Evolutionary conservation across 345 rosid species (phyloP).

Genomic region (Acer campestre): DNA sequence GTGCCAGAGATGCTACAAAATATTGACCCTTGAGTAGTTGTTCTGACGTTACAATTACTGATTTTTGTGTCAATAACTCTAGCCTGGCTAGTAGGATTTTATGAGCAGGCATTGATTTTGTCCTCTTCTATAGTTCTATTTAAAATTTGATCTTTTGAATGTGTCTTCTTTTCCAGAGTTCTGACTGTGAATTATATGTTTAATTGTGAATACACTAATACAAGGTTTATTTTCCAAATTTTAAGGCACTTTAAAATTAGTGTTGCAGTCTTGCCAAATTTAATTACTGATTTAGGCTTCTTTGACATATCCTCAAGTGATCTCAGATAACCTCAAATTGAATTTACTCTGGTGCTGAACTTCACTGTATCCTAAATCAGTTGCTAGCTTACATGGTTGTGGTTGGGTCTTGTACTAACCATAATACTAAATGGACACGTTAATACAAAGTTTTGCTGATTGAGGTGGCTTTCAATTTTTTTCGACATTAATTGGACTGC

Average conservation of each 20-base stretch:
- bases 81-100: not conserved
- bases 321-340: not conserved
- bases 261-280: not conserved
- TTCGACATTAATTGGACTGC: too few species aligned
- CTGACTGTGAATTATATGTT: not conserved
- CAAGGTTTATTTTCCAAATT: not conserved
- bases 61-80: not conserved
- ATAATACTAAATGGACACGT: too few species aligned
- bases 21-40: not conserved
- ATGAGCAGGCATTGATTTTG: not conserved
- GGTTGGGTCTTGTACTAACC: too few species aligned
- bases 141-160: not conserved
- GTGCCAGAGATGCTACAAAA: not conserved
- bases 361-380: not conserved
- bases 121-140: not conserved
- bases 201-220: not conserved
- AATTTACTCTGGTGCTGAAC: slow-evolving; percentile 5
- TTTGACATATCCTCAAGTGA: not conserved
- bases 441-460: not conserved
- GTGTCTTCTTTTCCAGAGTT: not conserved
- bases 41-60: not conserved
- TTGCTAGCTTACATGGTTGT: not conserved
- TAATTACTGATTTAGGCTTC: not conserved
- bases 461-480: not conserved
- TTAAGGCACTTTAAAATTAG: slow-evolving; percentile 5